These are phyloP conservation scores for Panicum virgatum DNA, from an alignment of 202 grass and related monocot genomes.

Conservation along the genomic window DNA sequence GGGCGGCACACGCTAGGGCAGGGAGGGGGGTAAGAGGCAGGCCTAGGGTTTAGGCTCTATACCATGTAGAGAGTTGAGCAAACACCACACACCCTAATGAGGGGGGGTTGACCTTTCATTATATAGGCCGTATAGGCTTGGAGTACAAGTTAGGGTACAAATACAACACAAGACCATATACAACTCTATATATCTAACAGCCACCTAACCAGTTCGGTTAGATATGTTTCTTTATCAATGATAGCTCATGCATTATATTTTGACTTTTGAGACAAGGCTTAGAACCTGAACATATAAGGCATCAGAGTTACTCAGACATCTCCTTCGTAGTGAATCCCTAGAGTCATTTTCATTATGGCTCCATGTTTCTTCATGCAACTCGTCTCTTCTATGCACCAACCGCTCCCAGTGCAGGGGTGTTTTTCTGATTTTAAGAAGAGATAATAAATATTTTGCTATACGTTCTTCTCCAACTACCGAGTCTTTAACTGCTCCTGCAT, in stretches of 20 bases:
- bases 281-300: constrained; percentile 81
- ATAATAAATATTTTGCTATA: constrained; percentile 83
- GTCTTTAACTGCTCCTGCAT: constrained; percentile 87
- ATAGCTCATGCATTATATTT: neutral
- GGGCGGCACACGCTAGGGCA: too few species aligned
- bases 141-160: too few species aligned
- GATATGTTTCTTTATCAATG: neutral
- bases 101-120: too few species aligned
- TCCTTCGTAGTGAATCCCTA: constrained; percentile 42
- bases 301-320: constrained; percentile 51
- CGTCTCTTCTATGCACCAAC: constrained; percentile 47
- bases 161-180: neutral
- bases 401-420: constrained; percentile 88
- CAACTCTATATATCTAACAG: too few species aligned
- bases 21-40: too few species aligned
- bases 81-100: too few species aligned
- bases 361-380: constrained; percentile 31
- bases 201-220: too few species aligned
- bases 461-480: constrained; percentile 90
- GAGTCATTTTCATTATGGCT: constrained; percentile 24
- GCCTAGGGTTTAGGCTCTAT: too few species aligned
- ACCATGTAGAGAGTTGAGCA: too few species aligned
- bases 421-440: constrained; percentile 85
- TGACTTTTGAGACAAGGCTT: constrained; percentile 32
- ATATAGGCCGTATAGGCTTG: too few species aligned